These are phyloP conservation scores for Scleroderma citrinum DNA, from an alignment of 768 basidiomycete species.

Conservation along the genomic window DNA sequence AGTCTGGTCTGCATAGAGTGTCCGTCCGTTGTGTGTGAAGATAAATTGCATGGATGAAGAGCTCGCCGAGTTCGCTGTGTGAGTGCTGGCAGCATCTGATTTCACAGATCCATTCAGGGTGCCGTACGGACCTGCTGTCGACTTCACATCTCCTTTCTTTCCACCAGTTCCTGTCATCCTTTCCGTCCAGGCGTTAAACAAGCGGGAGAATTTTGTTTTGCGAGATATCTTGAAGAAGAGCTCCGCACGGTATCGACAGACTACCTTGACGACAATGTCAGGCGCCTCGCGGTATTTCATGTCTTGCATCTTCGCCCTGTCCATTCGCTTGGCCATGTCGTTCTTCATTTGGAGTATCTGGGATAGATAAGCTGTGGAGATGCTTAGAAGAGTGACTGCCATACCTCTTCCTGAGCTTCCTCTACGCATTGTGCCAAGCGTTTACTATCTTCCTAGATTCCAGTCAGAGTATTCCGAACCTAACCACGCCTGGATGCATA, in stretches of 20 bases:
- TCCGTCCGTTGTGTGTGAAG: slow-evolving; percentile 78
- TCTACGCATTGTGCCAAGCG: slow-evolving; percentile 75
- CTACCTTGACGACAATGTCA: slow-evolving; percentile 86
- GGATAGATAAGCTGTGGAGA: background rate
- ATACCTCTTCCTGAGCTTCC: slow-evolving; percentile 80
- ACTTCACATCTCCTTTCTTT: slow-evolving; percentile 39
- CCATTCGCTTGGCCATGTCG: slow-evolving; percentile 74
- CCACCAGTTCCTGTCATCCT: slow-evolving; percentile 66
- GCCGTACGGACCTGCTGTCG: slow-evolving; percentile 15
- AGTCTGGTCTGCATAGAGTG: slow-evolving; percentile 75
- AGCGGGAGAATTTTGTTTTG: slow-evolving; percentile 77
- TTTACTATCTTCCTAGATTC: slow-evolving; percentile 74
- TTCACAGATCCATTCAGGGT: slow-evolving; percentile 47
- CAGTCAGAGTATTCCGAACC: slow-evolving; percentile 16
- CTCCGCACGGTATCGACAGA: slow-evolving; percentile 85
- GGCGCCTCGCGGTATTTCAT: slow-evolving; percentile 79
- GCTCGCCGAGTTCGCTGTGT: slow-evolving; percentile 34
- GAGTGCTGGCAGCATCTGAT: slow-evolving; percentile 43
- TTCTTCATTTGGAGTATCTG: slow-evolving; percentile 78
- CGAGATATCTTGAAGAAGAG: slow-evolving; percentile 91
- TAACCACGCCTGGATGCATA: slow-evolving; percentile 31
- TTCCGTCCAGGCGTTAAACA: slow-evolving; percentile 86
- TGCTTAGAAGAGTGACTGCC: slow-evolving; percentile 2
- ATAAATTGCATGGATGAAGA: slow-evolving; percentile 66
- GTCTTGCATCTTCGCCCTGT: slow-evolving; percentile 74